phyloP scores from a whole-genome alignment of 352 stramenopile species.

The Blastocystis sp. region DNA sequence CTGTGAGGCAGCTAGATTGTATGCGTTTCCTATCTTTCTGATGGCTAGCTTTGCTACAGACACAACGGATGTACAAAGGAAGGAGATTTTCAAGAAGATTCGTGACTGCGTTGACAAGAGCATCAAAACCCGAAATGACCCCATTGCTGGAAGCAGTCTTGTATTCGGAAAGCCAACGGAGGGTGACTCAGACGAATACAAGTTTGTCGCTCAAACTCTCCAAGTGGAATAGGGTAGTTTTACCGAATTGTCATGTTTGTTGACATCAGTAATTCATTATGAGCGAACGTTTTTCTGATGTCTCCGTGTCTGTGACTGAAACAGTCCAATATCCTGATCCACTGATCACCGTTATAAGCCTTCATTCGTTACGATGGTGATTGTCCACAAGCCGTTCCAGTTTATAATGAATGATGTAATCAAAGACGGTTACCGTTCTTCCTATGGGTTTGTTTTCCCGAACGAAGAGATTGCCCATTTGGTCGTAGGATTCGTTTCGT shows the following conservation, averaged over 20 bases:
- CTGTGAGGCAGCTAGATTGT: slow-evolving; percentile 18
- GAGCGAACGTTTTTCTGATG: not conserved
- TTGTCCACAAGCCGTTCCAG: not conserved
- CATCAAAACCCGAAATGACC: slow-evolving; percentile 18
- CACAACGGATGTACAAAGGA: not conserved
- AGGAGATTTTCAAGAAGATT: not conserved
- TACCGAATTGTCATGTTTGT: not conserved
- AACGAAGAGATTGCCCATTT: not conserved
- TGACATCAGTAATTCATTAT: not conserved
- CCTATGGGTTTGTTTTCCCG: not conserved
- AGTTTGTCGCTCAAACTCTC: not conserved
- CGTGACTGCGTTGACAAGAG: slow-evolving; percentile 12
- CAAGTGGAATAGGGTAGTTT: slow-evolving; percentile 3
- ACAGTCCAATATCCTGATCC: not conserved
- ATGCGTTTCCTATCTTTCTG: not conserved
- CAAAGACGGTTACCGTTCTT: not conserved
- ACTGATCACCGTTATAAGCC: not conserved
- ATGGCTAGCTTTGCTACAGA: not conserved
- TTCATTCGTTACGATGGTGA: not conserved
- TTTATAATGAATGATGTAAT: not conserved
- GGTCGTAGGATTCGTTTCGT: not conserved
- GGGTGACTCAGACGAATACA: not conserved
- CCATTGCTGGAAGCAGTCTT: slow-evolving; percentile 7
- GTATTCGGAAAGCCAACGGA: slow-evolving; percentile 2
- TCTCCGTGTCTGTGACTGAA: not conserved